phyloP scores from a whole-genome alignment of 75 land plant species.

The Selaginella tamariscina region DNA sequence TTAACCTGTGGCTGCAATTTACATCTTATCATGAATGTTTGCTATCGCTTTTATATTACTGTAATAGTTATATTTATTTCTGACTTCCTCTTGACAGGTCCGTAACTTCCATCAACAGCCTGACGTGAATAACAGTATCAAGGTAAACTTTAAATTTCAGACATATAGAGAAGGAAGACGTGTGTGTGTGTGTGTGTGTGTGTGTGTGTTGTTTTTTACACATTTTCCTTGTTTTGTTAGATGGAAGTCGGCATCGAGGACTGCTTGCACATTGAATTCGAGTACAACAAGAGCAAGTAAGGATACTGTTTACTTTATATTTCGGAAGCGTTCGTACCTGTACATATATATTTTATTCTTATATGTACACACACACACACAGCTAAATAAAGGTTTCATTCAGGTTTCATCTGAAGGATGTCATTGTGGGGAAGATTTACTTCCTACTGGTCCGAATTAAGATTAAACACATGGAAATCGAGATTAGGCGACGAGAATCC shows the following conservation, averaged over 20 bases:
- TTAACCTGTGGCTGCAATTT: no score
- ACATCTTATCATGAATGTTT: constrained; percentile 10
- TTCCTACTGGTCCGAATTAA: no score
- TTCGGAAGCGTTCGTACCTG: no score
- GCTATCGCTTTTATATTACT: neutral
- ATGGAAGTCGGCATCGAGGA: constrained; percentile 99
- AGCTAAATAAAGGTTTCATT: no score
- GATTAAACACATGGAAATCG: constrained; percentile 99
- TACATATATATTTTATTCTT: no score
- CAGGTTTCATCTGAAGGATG: constrained; percentile 95
- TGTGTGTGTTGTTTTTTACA: neutral
- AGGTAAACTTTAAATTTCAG: constrained; percentile 37
- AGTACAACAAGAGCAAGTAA: constrained; percentile 98
- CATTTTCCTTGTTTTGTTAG: constrained; percentile 28
- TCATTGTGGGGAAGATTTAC: constrained; percentile 90
- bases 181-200: constrained; percentile 8
- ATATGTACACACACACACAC: no score
- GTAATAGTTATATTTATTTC: neutral
- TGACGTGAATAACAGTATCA: constrained; percentile 80
- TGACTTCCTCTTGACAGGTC: constrained; percentile 43
- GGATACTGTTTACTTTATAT: no score
- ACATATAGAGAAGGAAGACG: neutral
- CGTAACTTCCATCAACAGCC: constrained; percentile 77
- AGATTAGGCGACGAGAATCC: constrained; percentile 90
- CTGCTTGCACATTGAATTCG: constrained; percentile 96